phyloP scores from a whole-genome alignment of 495 filamentous ascomycete species.

The Xylaria palmicola region DNA sequence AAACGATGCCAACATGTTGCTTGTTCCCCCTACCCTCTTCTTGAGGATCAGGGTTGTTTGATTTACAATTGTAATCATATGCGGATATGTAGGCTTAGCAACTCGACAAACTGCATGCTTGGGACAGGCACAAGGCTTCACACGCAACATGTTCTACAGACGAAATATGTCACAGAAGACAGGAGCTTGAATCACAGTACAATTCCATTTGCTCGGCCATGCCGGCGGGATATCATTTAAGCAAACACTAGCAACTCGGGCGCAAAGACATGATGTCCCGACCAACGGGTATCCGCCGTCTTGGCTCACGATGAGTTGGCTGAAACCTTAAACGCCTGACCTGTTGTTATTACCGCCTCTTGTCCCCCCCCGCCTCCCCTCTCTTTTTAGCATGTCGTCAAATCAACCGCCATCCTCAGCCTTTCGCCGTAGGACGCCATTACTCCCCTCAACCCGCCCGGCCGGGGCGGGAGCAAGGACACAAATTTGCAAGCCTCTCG shows the following conservation, averaged over 20 bases:
- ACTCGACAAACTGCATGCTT: background rate
- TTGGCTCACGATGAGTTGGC: constrained; percentile 1
- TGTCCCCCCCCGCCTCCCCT: background rate
- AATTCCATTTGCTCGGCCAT: constrained; percentile 29
- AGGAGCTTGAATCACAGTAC: constrained; percentile 1
- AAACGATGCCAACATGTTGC: background rate
- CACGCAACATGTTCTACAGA: background rate
- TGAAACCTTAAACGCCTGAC: constrained; percentile 7
- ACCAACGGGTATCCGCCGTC: background rate
- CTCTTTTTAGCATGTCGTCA: background rate
- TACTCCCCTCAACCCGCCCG: background rate
- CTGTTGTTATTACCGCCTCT: constrained; percentile 9
- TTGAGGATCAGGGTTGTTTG: background rate
- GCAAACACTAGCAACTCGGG: constrained; percentile 19
- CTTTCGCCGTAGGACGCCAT: background rate
- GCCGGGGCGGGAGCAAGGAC: background rate
- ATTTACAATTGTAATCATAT: background rate
- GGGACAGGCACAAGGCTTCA: background rate
- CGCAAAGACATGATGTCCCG: constrained; percentile 29
- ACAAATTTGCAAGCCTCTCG: background rate
- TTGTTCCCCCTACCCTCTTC: background rate
- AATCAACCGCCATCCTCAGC: background rate
- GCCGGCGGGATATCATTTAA: constrained; percentile 38
- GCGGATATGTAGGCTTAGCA: background rate
- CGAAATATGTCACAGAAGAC: background rate